Evolutionary conservation across 257 asterid species (phyloP), one percentile per base, ranked within the genome.

Genomic region (Solanum ossicruentum): DNA sequence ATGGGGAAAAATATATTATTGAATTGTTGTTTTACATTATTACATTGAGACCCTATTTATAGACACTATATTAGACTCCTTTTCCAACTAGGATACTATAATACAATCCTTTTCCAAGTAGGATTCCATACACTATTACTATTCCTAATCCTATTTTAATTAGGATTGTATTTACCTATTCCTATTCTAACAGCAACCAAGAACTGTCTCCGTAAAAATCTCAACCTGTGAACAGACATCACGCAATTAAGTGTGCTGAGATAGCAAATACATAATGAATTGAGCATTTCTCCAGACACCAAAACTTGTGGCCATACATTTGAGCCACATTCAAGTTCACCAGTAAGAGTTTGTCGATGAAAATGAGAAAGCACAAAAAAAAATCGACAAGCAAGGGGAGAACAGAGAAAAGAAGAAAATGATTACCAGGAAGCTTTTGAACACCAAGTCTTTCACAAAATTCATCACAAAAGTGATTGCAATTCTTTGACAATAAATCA

Each of bases 401-500:
- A 15, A 65, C 26, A 56, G 55, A 26, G 49, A n/a, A 39, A 32
- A 83, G 8, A 28, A 65, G 39, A 81, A 75, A 75, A 77, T 18
- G 28, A 60, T 85, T 92, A 97, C 99, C 99, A 84, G 99, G 99
- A 90, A 95, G 95, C 91, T 97, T 95, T 54, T 95, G 97, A 90
- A 95, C 97, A 20, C 97, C 99, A 83, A 97, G 97, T 85, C 94
- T 92, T 84, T 97, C 99, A 81, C 98, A 95, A 36, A 97, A 88
- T 82, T 91, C 96, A 70, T 97, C 98, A 77, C 99, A 97, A 90
- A 97, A 97, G 91, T 97, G 99, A 88, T 97, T 97, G 89, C 99
- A 97, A 84, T 97, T 97, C 87, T 95, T 95, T 20, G 99, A 90
- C 51, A 97, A 88, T 91, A 97, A 88, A 88, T 97, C 98, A 80